Conservation (phyloP, 768 basidiomycete genomes). For the Lactifluus pinguis region DNA sequence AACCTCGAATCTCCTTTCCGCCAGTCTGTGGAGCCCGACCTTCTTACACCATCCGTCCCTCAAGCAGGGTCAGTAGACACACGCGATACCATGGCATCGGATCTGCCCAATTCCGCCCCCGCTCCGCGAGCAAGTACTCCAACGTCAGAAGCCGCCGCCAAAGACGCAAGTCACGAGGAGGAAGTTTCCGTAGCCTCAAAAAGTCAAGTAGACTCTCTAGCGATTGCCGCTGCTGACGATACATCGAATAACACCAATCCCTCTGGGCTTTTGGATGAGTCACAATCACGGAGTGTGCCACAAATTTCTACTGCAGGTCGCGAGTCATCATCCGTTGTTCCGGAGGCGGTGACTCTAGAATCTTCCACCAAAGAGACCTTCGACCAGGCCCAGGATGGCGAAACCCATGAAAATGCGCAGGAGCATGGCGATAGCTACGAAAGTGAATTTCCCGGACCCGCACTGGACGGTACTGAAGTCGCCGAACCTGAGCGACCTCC, state of each 20-base stretch:
- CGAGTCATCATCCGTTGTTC: neutral
- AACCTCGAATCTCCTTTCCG: constrained; percentile 31
- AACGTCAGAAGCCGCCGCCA: neutral
- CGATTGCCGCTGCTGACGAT: neutral
- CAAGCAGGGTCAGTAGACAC: neutral
- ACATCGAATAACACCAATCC: neutral
- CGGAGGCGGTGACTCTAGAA: neutral
- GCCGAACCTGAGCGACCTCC: neutral
- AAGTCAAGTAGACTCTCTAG: neutral
- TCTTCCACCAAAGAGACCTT: neutral
- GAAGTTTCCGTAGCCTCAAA: neutral
- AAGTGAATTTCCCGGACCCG: neutral
- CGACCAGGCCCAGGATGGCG: neutral
- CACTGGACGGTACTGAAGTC: neutral
- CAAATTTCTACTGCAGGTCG: neutral
- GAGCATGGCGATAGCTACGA: neutral
- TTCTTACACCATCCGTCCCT: neutral
- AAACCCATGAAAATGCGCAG: neutral
- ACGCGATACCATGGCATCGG: neutral
- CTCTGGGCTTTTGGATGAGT: neutral
- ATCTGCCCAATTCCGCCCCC: neutral
- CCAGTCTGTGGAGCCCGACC: constrained; percentile 22
- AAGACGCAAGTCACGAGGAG: neutral
- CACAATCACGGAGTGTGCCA: neutral
- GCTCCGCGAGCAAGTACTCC: neutral